Evolutionary conservation across 2,329 filamentous ascomycete species (phyloP).

Genomic region (Pyrenophora teres): DNA sequence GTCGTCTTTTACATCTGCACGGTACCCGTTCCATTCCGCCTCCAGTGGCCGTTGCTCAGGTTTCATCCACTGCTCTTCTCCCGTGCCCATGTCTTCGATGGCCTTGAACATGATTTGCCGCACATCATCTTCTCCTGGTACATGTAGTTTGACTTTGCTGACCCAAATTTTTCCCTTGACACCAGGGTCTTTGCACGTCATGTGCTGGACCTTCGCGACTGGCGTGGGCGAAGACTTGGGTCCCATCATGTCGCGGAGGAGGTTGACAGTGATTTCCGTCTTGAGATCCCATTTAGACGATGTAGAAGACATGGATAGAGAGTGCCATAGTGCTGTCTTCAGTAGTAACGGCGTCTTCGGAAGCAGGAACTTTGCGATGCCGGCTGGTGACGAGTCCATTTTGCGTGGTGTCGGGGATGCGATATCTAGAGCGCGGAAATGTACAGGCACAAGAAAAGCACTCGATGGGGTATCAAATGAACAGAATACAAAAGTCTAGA

Average conservation of each 20-base stretch:
- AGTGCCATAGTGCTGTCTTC: constrained; percentile 66
- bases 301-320: constrained; percentile 70
- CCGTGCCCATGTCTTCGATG: constrained; percentile 60
- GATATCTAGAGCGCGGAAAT: background rate
- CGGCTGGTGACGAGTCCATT: constrained; percentile 45
- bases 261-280: constrained; percentile 71
- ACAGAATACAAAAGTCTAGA: background rate
- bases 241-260: constrained; percentile 62
- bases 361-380: constrained; percentile 39
- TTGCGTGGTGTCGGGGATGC: constrained; percentile 2
- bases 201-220: constrained; percentile 58
- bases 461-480: background rate
- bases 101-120: constrained; percentile 63
- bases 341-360: constrained; percentile 62
- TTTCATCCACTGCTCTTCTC: constrained; percentile 35
- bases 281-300: constrained; percentile 78
- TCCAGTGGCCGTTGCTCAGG: constrained; percentile 64
- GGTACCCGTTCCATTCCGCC: constrained; percentile 77
- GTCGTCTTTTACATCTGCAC: constrained; percentile 58
- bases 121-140: constrained; percentile 58
- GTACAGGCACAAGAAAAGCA: too few relatives aligned
- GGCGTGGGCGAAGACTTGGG: constrained; percentile 27
- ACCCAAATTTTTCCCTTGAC: constrained; percentile 85
- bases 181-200: constrained; percentile 66
- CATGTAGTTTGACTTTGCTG: constrained; percentile 67